phyloP scores from a whole-genome alignment of 305 asterid genomes.

The Petunia hybrid region DNA sequence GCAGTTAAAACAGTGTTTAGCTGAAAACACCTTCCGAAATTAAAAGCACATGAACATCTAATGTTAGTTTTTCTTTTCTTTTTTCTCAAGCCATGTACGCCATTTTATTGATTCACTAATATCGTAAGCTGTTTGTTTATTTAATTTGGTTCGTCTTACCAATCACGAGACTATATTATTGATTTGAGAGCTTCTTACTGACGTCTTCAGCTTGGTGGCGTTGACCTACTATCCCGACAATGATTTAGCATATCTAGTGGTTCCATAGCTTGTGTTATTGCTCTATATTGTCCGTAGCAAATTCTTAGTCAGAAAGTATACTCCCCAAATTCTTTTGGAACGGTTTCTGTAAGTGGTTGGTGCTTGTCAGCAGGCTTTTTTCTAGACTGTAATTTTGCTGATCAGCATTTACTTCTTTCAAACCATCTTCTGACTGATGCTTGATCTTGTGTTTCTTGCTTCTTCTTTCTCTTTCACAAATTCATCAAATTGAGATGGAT shows the following conservation, averaged over 20 bases:
- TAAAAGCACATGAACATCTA: background rate
- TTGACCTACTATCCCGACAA: background rate
- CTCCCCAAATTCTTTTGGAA: background rate
- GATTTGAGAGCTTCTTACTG: background rate
- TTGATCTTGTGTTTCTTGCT: slow-evolving; percentile 7
- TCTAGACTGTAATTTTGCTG: background rate
- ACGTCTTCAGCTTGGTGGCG: background rate
- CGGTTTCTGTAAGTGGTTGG: background rate
- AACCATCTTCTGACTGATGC: background rate
- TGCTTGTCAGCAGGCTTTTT: background rate
- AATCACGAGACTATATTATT: no score
- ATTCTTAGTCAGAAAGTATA: background rate
- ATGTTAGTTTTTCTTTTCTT: background rate
- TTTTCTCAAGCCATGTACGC: background rate
- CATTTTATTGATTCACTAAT: background rate
- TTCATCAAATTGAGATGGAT: background rate
- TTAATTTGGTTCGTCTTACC: background rate
- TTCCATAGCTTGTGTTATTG: background rate
- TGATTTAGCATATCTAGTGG: background rate
- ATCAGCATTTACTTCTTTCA: background rate
- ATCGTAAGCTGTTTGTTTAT: background rate
- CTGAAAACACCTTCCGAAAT: background rate
- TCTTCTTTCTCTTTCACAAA: slow-evolving; percentile 1
- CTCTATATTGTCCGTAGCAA: background rate
- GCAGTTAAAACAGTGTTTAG: background rate